Evolutionary conservation across 2,329 filamentous ascomycete species (phyloP).

Genomic region (Tolypocladium album): DNA sequence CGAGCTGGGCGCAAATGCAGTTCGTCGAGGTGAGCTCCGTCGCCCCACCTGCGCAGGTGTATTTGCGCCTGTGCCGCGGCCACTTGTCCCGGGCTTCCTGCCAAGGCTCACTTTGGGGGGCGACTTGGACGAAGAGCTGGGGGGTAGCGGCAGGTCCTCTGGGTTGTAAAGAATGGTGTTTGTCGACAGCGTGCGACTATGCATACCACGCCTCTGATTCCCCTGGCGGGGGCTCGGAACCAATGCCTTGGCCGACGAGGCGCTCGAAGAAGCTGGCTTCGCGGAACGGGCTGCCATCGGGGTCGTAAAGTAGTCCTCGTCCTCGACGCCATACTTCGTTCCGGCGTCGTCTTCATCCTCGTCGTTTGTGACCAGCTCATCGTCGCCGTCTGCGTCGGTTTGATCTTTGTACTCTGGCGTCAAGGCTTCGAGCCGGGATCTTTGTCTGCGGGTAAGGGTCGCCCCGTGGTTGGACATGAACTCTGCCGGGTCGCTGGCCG

Average conservation of each 20-base stretch:
- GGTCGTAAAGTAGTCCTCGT: constrained; percentile 44
- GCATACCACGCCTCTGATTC: constrained; percentile 32
- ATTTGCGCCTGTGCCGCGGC: constrained; percentile 13
- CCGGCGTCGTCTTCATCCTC: constrained; percentile 52
- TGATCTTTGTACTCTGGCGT: constrained; percentile 42
- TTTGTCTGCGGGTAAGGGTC: constrained; percentile 21
- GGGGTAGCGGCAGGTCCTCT: constrained; percentile 27
- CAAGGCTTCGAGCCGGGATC: constrained; percentile 22
- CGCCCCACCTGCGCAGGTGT: constrained; percentile 24
- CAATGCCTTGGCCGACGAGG: constrained; percentile 17
- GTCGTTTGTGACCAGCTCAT: constrained; percentile 76
- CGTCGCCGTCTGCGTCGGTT: constrained; percentile 79
- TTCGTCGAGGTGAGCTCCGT: constrained; percentile 35
- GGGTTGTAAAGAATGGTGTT: constrained; percentile 82
- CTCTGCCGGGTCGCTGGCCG: constrained; percentile 54
- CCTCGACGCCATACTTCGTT: constrained; percentile 20
- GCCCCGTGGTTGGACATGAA: constrained; percentile 43
- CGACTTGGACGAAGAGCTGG: constrained; percentile 33
- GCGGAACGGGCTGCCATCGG: constrained; percentile 32
- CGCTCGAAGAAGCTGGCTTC: constrained; percentile 22
- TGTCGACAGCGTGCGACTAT: constrained; percentile 66
- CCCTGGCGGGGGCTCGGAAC: constrained; percentile 19
- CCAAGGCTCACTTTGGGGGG: constrained; percentile 20
- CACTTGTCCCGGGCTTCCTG: constrained; percentile 26
- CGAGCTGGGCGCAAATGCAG: constrained; percentile 30